Evolutionary conservation across 148 eudicot species (phyloP).

Genomic region (Selenicereus undatus): DNA sequence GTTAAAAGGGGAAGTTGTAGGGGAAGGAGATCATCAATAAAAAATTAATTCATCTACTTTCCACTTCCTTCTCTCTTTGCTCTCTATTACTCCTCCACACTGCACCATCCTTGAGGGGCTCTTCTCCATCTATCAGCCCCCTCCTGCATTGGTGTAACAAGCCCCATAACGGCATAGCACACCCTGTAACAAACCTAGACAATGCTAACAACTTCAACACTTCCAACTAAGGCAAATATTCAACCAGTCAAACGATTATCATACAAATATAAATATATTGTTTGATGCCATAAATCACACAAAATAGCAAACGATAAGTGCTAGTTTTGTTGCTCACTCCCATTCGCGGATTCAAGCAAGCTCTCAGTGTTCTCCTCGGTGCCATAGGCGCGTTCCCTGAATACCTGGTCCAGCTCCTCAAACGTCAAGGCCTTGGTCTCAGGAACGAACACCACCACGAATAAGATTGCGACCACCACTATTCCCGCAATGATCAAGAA

Average conservation of each 20-base stretch:
- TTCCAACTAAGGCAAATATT: background rate
- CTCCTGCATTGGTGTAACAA: too few relatives aligned
- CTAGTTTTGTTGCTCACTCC: background rate
- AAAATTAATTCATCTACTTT: too few relatives aligned
- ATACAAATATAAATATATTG: background rate
- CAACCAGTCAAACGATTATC: background rate
- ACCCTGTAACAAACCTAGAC: too few relatives aligned
- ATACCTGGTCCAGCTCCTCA: conserved; percentile 73
- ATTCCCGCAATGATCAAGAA: conserved; percentile 68
- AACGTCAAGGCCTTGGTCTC: conserved; percentile 85
- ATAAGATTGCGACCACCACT: conserved; percentile 53
- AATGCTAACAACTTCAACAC: too few relatives aligned
- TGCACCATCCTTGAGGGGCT: too few relatives aligned
- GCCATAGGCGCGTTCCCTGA: conserved; percentile 68
- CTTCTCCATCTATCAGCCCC: too few relatives aligned
- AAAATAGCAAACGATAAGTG: background rate
- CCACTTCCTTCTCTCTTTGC: too few relatives aligned
- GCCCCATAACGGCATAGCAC: too few relatives aligned
- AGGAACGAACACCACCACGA: conserved; percentile 55
- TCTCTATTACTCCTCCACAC: too few relatives aligned
- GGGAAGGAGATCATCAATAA: too few relatives aligned
- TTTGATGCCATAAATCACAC: background rate
- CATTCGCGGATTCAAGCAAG: conserved; percentile 35
- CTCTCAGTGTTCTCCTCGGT: conserved; percentile 24
- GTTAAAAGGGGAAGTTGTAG: too few relatives aligned